Evolutionary conservation across 2,329 filamentous ascomycete species (phyloP).

Genomic region (Keithomyces neogunnii): DNA sequence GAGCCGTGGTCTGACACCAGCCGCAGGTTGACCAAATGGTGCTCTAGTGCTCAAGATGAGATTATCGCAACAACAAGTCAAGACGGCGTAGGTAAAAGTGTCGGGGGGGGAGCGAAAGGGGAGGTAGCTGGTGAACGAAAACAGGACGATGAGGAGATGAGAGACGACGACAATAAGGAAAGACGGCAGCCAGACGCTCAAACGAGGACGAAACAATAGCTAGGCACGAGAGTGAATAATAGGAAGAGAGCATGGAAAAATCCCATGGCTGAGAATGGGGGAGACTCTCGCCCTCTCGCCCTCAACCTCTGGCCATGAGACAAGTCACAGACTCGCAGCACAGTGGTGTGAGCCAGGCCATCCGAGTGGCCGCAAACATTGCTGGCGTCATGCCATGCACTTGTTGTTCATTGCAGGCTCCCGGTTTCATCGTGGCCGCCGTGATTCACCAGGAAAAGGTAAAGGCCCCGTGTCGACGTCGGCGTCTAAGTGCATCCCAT

Average conservation of each 20-base stretch:
- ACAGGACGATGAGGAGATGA: not conserved
- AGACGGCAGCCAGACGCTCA: constrained; percentile 1
- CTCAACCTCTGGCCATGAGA: too few relatives aligned
- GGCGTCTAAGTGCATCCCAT: constrained; percentile 1
- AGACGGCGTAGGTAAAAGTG: too few relatives aligned
- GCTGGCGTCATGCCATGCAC: not conserved
- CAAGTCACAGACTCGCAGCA: not conserved
- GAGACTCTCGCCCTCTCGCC: too few relatives aligned
- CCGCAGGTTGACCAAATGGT: too few relatives aligned
- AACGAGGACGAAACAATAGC: not conserved
- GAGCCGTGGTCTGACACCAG: too few relatives aligned
- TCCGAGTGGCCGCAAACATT: not conserved
- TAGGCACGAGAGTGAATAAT: not conserved
- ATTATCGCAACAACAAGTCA: too few relatives aligned
- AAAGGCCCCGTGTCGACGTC: not conserved
- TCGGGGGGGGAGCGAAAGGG: not conserved
- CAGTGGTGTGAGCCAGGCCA: not conserved
- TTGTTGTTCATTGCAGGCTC: not conserved
- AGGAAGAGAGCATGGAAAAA: not conserved
- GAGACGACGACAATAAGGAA: constrained; percentile 1
- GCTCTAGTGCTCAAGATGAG: too few relatives aligned
- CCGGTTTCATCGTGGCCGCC: not conserved
- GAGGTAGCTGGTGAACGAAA: not conserved
- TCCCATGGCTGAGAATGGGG: not conserved
- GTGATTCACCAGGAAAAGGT: not conserved